Base-by-base conservation (phyloP, 1,284 basidiomycete genomes). In the Cryptococcus sp. region DNA sequence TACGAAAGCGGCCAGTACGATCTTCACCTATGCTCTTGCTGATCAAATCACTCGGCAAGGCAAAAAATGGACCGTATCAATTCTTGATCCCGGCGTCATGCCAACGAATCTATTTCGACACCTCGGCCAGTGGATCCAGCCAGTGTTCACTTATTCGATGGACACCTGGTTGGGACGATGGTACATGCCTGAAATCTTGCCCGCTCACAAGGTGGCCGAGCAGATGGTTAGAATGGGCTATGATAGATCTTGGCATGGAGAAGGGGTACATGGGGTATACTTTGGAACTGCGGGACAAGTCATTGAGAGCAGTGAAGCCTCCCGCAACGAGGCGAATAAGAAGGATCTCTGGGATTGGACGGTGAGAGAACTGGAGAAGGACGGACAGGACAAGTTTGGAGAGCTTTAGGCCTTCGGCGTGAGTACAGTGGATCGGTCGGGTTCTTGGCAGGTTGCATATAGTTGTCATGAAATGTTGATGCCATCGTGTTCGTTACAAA, bases 341-440 rank as follows among this genome's bases (percentile, higher is more conserved):
- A 53, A 61, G 14, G 62, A 60, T 34, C 45, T 59, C 11, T 62
- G 56, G 58, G 52, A 57, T 16, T 64, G 60, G 62, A 62, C 58
- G 3, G 42, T 56, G 9, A 46, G 57, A 25, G 47, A 55, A 31
- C 21, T 53, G 9, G 46, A 37, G 9, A 24, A 43, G 13, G 36
- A 48, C 11, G 52, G 19, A 7, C 34, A 48, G 34, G 42, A 34
- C 9, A 34, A 34, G 32, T n/a, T n/a, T n/a, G n/a, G n/a, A n/a
- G n/a, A n/a, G n/a, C n/a, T n/a, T n/a, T n/a, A n/a, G n/a, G n/a
- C n/a, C n/a, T n/a, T n/a, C n/a, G n/a, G n/a, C n/a, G n/a, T n/a
- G n/a, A n/a, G n/a, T n/a, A n/a, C n/a, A n/a, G n/a, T n/a, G n/a
- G n/a, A n/a, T n/a, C n/a, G n/a, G n/a, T n/a, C n/a, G n/a, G n/a